Base-by-base conservation (phyloP, 495 filamentous ascomycete genomes). In the Penicillium cinerascens region DNA sequence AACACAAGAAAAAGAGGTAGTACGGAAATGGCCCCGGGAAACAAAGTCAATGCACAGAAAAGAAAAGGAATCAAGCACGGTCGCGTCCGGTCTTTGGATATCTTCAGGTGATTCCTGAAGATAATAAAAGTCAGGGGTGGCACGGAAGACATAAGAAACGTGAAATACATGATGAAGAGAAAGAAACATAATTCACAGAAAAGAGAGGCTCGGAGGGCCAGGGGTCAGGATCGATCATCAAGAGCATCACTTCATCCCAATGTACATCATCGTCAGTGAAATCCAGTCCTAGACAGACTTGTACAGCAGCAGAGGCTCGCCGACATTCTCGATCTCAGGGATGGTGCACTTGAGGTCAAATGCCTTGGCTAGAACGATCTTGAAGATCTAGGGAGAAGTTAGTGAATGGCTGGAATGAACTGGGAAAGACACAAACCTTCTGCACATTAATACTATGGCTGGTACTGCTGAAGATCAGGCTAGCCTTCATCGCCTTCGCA, bases 401-500 rank as follows among this genome's bases (percentile, higher is more conserved):
- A 27, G 56, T 74, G 33, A 22, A 15, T 8, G 21, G 25, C 23
- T 38, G 23, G 7, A 21, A 33, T 0, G 15, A 15, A 22, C 9
- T 1, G 8, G 48, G 15, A 44, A 23, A 10, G 26, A 27, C 15
- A 54, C 70, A 22, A 63, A 96, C 93, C 88, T 98, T 98, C 68
- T 98, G 93, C 26, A 98, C 93, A 60, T 98, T 98, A 77, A 98
- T 98, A 69, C 91, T 96, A 70, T 98, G 93, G 68, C 91, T 96
- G 25, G 93, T 98, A 67, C 92, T 96, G 73, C 90, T 96, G 73
- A 98, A 98, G 65, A 98, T 97, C 56, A 98, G 75, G 63, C 87
- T 88, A 49, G 93, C 93, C 58, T 92, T 90, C 93, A 98, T 98
- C 11, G 93, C 93, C 66, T 95, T 95, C 50, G 93, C 93, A 67